Conservation (phyloP, 371 early-diverging fungal species). For the Rhizopus arrhizus region DNA sequence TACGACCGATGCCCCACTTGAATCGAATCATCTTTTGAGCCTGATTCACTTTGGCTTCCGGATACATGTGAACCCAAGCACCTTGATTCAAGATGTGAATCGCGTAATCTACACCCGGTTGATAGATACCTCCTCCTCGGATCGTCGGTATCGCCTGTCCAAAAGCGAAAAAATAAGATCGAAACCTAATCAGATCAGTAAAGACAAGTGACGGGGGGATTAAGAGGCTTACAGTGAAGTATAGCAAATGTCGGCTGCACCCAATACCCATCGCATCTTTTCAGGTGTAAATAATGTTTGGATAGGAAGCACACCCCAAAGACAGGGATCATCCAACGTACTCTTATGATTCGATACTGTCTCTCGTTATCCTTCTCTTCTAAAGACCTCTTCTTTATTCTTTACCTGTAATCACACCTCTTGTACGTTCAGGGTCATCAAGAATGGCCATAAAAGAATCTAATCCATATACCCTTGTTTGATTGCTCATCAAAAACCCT, state of each 20-base stretch:
- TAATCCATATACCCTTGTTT: constrained; percentile 56
- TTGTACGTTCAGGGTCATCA: constrained; percentile 56
- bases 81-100: constrained; percentile 44
- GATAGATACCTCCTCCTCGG: constrained; percentile 84
- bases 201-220: background rate
- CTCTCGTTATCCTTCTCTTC: background rate
- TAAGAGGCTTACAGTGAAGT: constrained; percentile 57
- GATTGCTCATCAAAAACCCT: constrained; percentile 56
- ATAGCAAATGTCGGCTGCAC: constrained; percentile 86
- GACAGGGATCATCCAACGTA: constrained; percentile 80
- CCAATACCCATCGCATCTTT: constrained; percentile 80
- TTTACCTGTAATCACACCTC: constrained; percentile 71
- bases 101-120: constrained; percentile 80
- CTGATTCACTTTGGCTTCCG: constrained; percentile 82
- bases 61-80: constrained; percentile 79
- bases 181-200: constrained; percentile 37
- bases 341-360: constrained; percentile 54
- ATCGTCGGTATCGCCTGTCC: constrained; percentile 85
- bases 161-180: constrained; percentile 71
- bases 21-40: constrained; percentile 65
- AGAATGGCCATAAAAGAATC: constrained; percentile 61
- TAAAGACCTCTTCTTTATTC: background rate
- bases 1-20: constrained; percentile 87
- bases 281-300: constrained; percentile 47
- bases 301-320: constrained; percentile 78